Base-by-base conservation (phyloP, 2,329 filamentous ascomycete genomes). In the Remersonia thermophila region DNA sequence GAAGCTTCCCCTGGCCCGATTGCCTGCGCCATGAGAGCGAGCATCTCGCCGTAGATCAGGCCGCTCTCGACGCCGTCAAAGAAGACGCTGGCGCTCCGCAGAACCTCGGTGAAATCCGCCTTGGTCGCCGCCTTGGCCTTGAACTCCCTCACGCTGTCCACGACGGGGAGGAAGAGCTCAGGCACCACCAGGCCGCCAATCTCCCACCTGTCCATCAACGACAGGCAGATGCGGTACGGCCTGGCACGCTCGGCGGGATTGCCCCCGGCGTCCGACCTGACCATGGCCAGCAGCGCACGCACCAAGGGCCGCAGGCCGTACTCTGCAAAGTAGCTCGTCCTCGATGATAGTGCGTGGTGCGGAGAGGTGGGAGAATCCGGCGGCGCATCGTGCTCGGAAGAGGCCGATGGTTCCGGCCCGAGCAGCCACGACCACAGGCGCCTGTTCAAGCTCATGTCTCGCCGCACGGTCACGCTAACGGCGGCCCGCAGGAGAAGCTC, bases 171-270 rank as follows among this genome's bases (percentile, higher is more conserved):
- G 52, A 98, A 96, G 11, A 96, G 73, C 42, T 85, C 79, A 0
- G 87, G 83, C 2, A 96, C 80, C 32, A 98, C 77, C 13, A 89
- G 67, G 2, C 85, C 85, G 20, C 91, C 91, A 46, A 98, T 89
- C 55, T 98, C 91, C 87, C 86, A 96, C 40, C 87, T 78, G 59
- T 98, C 91, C 91, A 98, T 96, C 35, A 98, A 66, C 12, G 93
- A 95, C 2, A 96, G 69, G 51, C 86, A 93, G 44, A 96, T 84
- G 38, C 87, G 78, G 53, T 93, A 95, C 0, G 91, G 89, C 27
- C 78, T 77, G 14, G 86, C 84, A 54, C 78, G 71, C 51, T 93
- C 84, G 0, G 70, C 57, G 1, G 81, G 71, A 37, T 65, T 65
- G 4, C 51, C 55, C 30, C 58, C 55, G 6, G 64, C 63, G 29